Evolutionary conservation across 2,329 filamentous ascomycete species (phyloP).

Genomic region (Lachnellula willkommii): DNA sequence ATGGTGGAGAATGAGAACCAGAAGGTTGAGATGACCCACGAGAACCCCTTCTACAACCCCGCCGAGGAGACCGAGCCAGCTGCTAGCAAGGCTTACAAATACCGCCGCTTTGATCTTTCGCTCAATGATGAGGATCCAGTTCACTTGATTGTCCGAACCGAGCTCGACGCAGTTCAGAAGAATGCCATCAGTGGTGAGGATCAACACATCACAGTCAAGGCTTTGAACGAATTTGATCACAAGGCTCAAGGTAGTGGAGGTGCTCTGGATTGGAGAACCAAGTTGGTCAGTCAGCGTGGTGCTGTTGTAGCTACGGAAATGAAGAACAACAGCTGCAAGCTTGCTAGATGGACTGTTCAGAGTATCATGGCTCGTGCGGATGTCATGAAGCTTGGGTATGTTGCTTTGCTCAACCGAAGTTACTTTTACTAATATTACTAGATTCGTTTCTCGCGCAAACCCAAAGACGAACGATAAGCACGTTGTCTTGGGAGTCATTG

Average conservation of each 20-base stretch:
- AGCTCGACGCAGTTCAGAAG: conserved; percentile 93
- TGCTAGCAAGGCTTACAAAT: conserved; percentile 97
- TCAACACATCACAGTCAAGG: conserved; percentile 87
- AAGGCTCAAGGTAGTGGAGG: conserved; percentile 94
- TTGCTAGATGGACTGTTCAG: conserved; percentile 95
- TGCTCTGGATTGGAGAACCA: conserved; percentile 93
- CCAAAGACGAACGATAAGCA: conserved; percentile 91
- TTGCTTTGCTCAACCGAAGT: conserved; percentile 20
- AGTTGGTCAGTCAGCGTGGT: conserved; percentile 90
- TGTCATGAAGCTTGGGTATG: conserved; percentile 93
- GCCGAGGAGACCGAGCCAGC: conserved; percentile 88
- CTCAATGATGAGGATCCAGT: conserved; percentile 87
- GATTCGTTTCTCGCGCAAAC: conserved; percentile 92
- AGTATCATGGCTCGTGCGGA: conserved; percentile 96
- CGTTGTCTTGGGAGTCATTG: conserved; percentile 89
- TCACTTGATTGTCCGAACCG: conserved; percentile 87
- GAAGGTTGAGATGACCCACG: conserved; percentile 78
- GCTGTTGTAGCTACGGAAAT: conserved; percentile 98
- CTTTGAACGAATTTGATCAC: conserved; percentile 97
- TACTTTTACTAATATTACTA: conserved; percentile 36
- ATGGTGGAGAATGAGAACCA: conserved; percentile 73
- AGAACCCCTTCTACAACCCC: conserved; percentile 96
- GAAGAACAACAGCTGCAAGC: conserved; percentile 99
- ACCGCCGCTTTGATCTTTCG: conserved; percentile 92
- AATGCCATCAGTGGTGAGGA: conserved; percentile 89